Percentiles rank a stretch among this genome's conserved stretches.
phyloP scores from a whole-genome alignment of 1,284 basidiomycete genomes.

The Rhizoctonia solani region DNA sequence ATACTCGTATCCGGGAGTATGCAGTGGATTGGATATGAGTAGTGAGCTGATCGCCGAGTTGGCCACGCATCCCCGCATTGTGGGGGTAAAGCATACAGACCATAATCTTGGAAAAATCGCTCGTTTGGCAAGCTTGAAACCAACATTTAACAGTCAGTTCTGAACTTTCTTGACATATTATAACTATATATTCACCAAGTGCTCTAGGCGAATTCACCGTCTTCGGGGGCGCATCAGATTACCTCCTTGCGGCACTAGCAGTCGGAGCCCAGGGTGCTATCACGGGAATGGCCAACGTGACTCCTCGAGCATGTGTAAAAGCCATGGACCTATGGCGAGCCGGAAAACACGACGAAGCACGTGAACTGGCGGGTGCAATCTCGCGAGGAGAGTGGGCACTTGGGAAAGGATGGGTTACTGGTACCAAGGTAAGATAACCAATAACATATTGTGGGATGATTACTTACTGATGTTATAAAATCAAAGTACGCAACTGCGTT shows the following conservation, averaged over 20 bases:
- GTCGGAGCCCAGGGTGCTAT: constrained; percentile 43
- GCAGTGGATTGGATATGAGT: constrained; percentile 68
- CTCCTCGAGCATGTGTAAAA: constrained; percentile 42
- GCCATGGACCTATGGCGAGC: constrained; percentile 41
- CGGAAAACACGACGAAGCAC: constrained; percentile 41
- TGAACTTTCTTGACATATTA: background rate
- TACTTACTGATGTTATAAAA: background rate
- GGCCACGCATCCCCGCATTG: constrained; percentile 82
- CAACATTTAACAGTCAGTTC: background rate
- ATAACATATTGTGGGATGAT: background rate
- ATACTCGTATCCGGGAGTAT: constrained; percentile 81
- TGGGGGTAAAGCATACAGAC: constrained; percentile 86
- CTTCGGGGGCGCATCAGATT: constrained; percentile 46
- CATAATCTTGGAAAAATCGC: constrained; percentile 73
- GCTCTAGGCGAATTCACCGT: constrained; percentile 41
- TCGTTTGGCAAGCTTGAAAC: background rate
- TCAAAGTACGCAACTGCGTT: background rate
- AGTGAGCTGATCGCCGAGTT: constrained; percentile 77
- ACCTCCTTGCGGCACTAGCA: constrained; percentile 40
- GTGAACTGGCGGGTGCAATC: constrained; percentile 41
- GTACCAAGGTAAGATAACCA: constrained; percentile 43
- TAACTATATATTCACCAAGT: background rate
- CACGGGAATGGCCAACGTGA: constrained; percentile 45
- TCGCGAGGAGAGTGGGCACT: constrained; percentile 44
- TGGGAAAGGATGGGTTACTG: constrained; percentile 43